Evolutionary conservation across 2,329 filamentous ascomycete species (phyloP).

Genomic region (Cladosporium sp.): DNA sequence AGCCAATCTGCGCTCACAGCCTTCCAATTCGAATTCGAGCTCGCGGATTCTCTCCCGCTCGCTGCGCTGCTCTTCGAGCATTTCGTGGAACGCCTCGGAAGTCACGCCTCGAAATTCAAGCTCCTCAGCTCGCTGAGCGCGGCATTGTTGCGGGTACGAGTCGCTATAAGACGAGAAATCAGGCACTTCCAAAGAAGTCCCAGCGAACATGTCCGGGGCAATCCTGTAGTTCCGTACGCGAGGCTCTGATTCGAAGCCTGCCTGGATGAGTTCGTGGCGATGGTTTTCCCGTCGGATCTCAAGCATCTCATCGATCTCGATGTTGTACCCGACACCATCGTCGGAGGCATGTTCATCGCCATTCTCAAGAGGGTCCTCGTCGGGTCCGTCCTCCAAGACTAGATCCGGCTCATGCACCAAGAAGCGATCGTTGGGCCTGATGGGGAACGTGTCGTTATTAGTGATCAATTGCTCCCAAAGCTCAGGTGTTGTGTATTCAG

Average conservation of each 20-base stretch:
- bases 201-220: neutral
- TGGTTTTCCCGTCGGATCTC: neutral
- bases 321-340: neutral
- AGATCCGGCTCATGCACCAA: neutral
- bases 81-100: neutral
- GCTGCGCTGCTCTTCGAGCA: too few species aligned
- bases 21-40: too few species aligned
- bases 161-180: too few species aligned
- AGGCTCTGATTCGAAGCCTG: too few species aligned
- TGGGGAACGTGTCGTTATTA: neutral
- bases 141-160: neutral
- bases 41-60: too few species aligned
- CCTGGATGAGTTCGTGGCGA: neutral
- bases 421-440: neutral
- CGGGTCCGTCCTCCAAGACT: neutral
- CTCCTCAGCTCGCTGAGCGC: neutral
- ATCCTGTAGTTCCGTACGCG: too few species aligned
- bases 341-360: neutral
- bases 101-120: neutral
- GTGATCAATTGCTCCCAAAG: neutral
- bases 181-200: neutral
- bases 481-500: too few species aligned
- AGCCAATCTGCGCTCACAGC: too few species aligned
- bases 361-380: neutral
- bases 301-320: neutral